A percentile compares a stretch with the other conserved stretches of the same genome.
Evolutionary conservation across 2,329 filamentous ascomycete species (phyloP).

Genomic region (Ophiocordyceps unilateralis): DNA sequence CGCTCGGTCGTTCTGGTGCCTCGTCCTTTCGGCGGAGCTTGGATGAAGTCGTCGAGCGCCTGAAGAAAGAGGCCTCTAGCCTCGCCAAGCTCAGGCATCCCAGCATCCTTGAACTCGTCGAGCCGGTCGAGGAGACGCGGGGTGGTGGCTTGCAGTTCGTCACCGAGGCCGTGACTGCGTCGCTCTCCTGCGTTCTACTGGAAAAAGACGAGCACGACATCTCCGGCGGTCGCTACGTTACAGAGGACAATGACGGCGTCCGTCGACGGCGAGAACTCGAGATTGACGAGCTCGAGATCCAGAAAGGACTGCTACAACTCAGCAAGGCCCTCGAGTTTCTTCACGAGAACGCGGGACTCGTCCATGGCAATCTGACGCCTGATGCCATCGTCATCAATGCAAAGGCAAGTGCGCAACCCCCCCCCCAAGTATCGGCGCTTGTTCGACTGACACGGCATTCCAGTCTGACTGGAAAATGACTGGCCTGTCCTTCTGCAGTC

Average conservation of each 20-base stretch:
- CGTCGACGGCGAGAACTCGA: slow-evolving; percentile 66
- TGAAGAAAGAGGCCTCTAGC: slow-evolving; percentile 83
- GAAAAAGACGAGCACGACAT: slow-evolving; percentile 84
- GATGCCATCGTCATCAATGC: slow-evolving; percentile 88
- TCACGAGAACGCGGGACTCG: slow-evolving; percentile 83
- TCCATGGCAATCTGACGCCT: slow-evolving; percentile 88
- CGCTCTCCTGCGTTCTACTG: slow-evolving; percentile 61
- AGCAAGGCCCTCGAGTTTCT: slow-evolving; percentile 90
- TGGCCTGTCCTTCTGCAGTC: slow-evolving; percentile 77
- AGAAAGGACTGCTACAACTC: slow-evolving; percentile 86
- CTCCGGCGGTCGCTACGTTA: slow-evolving; percentile 57
- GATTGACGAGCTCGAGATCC: slow-evolving; percentile 92
- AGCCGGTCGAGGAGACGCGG: slow-evolving; percentile 88
- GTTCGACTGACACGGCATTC: slow-evolving; percentile 1
- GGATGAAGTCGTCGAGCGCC: slow-evolving; percentile 77
- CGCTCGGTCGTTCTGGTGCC: slow-evolving; percentile 26
- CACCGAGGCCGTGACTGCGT: slow-evolving; percentile 79
- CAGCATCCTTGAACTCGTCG: slow-evolving; percentile 77
- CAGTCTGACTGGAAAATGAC: slow-evolving; percentile 97
- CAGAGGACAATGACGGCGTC: slow-evolving; percentile 60
- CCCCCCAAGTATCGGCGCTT: slow-evolving; percentile 2
- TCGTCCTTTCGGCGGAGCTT: slow-evolving; percentile 61
- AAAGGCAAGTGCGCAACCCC: slow-evolving; percentile 37
- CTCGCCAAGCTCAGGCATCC: slow-evolving; percentile 81
- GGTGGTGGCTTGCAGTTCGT: slow-evolving; percentile 89